Percentiles rank a stretch among this genome's conserved stretches.
Evolutionary conservation across 2,329 filamentous ascomycete genomes (phyloP).

Genomic region (Fusarium goolgardi): DNA sequence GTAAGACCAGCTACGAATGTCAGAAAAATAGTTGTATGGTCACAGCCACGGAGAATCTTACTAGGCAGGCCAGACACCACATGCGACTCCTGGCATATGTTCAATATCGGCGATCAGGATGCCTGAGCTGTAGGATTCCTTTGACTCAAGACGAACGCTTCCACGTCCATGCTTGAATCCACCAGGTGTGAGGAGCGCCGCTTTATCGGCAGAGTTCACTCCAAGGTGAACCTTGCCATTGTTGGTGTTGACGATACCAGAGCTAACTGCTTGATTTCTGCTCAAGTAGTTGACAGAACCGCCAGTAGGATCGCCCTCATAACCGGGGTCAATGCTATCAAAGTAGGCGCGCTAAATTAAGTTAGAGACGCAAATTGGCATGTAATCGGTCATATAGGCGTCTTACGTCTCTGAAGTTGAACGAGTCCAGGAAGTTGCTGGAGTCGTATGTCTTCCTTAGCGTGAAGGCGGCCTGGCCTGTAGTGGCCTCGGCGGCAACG

Average conservation of each 20-base stretch:
- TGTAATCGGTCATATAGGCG: accelerated
- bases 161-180: constrained; percentile 10
- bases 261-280: constrained; percentile 7
- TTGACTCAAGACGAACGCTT: constrained; percentile 23
- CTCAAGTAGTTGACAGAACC: constrained; percentile 26
- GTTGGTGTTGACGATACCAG: constrained; percentile 12
- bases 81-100: constrained; percentile 23
- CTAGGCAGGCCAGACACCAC: constrained; percentile 24
- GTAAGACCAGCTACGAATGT: constrained; percentile 16
- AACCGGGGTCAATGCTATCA: constrained; percentile 4
- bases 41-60: not conserved
- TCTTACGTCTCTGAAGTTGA: constrained; percentile 23
- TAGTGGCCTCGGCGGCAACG: not conserved
- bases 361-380: not conserved
- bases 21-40: too few species aligned
- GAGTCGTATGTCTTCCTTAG: constrained; percentile 22
- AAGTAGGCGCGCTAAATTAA: constrained; percentile 5
- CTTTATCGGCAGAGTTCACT: constrained; percentile 8
- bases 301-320: constrained; percentile 15
- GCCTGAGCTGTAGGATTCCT: constrained; percentile 19
- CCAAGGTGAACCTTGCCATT: constrained; percentile 21
- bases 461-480: not conserved
- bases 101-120: constrained; percentile 27
- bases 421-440: constrained; percentile 21
- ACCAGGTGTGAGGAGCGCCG: not conserved